phyloP scores from a whole-genome alignment of 192 early-diverging fungal genomes.

The Linnemannia exigua region DNA sequence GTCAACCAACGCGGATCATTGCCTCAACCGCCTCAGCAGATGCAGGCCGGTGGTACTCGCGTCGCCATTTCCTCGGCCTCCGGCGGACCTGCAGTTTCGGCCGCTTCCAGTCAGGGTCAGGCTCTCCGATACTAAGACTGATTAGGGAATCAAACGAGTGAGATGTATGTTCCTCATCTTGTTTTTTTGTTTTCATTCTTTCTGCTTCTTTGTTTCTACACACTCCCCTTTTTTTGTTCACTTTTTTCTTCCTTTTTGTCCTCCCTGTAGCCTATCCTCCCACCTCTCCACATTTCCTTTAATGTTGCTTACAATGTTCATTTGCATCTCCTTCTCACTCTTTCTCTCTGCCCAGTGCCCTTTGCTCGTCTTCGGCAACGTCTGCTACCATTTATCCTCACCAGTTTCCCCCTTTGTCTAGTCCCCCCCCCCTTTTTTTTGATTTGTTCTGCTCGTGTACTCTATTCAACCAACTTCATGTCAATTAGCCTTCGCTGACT shows the following conservation, averaged over 20 bases:
- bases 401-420: background rate
- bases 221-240: background rate
- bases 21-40: conserved; percentile 24
- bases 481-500: background rate
- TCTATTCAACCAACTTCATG: background rate
- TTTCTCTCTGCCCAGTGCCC: background rate
- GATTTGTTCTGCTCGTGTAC: conserved; percentile 2
- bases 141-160: background rate
- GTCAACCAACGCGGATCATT: background rate
- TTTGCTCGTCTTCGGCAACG: too few species aligned
- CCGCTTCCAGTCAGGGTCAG: conserved; percentile 10
- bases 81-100: conserved; percentile 15
- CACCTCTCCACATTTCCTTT: conserved; percentile 11
- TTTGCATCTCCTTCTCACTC: background rate
- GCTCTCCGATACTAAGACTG: conserved; percentile 33
- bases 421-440: background rate
- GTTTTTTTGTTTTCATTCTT: background rate
- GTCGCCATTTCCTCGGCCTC: conserved; percentile 21
- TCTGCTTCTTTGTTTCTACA: background rate
- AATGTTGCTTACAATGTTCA: background rate
- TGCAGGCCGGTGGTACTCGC: conserved; percentile 39
- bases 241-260: background rate
- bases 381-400: too few species aligned
- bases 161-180: background rate
- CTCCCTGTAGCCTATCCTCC: background rate